These are phyloP conservation scores for Neurospora sp. DNA, from an alignment of 495 filamentous ascomycete species.

Conservation along the genomic window DNA sequence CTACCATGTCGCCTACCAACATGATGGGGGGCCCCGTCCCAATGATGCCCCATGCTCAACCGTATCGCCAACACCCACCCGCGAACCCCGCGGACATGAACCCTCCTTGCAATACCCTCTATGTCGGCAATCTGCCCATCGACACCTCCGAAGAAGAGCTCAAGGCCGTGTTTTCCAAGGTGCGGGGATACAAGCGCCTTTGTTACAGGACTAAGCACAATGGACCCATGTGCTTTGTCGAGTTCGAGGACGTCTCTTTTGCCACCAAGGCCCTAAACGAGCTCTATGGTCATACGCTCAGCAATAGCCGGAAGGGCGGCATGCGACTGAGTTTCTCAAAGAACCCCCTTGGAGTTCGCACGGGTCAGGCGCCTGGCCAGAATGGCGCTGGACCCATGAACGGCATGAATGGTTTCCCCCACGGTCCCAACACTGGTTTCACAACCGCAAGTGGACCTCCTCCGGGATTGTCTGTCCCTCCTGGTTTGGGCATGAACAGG, in stretches of 20 bases:
- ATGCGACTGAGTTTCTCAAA: conserved; percentile 98
- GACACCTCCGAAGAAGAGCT: conserved; percentile 95
- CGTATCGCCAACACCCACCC: conserved; percentile 40
- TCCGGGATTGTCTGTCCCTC: conserved; percentile 60
- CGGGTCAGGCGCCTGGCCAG: conserved; percentile 46
- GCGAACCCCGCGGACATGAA: conserved; percentile 79
- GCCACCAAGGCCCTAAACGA: conserved; percentile 90
- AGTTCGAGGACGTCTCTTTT: conserved; percentile 91
- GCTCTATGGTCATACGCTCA: conserved; percentile 77
- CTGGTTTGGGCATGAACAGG: conserved; percentile 46
- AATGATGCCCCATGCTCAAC: neutral
- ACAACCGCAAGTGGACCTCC: conserved; percentile 66
- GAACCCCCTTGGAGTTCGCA: conserved; percentile 89
- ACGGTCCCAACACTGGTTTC: conserved; percentile 43
- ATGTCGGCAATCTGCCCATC: conserved; percentile 90
- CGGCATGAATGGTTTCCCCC: conserved; percentile 35
- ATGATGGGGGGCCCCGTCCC: conserved; percentile 32
- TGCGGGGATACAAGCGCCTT: conserved; percentile 90
- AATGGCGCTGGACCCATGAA: conserved; percentile 33
- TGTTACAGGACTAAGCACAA: conserved; percentile 98
- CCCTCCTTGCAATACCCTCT: conserved; percentile 95
- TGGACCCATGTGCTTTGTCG: conserved; percentile 98
- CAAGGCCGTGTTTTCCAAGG: conserved; percentile 88
- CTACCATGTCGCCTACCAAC: conserved; percentile 47
- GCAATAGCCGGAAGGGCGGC: conserved; percentile 91